These are phyloP conservation scores for Aureobasidium zeae DNA, from an alignment of 2,329 filamentous ascomycete species.

Conservation along the genomic window DNA sequence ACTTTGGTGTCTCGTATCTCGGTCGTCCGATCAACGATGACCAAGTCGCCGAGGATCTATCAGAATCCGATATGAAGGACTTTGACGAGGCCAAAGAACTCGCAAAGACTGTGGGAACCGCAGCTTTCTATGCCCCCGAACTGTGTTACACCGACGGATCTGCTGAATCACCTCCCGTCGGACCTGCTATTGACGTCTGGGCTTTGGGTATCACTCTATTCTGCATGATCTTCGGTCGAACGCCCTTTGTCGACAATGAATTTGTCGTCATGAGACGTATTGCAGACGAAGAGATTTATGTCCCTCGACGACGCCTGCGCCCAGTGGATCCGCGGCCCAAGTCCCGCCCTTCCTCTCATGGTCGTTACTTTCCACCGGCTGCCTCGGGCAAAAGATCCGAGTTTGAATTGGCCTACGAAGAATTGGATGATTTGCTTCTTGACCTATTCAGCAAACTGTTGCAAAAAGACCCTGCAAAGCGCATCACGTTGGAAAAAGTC, in stretches of 20 bases:
- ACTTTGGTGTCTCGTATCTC: conserved; percentile 97
- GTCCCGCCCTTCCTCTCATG: conserved; percentile 38
- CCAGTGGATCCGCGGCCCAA: conserved; percentile 48
- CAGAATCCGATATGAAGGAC: conserved; percentile 74
- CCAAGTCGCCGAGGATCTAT: conserved; percentile 57
- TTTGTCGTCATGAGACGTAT: conserved; percentile 88
- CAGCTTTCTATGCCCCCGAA: conserved; percentile 94
- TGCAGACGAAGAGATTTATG: conserved; percentile 83
- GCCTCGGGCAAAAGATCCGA: conserved; percentile 63
- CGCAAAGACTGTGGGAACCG: conserved; percentile 96
- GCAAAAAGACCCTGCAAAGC: conserved; percentile 77
- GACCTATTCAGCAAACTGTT: conserved; percentile 74
- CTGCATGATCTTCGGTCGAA: conserved; percentile 85
- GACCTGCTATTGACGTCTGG: conserved; percentile 94
- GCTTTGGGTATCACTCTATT: conserved; percentile 93
- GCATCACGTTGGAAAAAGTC: conserved; percentile 83
- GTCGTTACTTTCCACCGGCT: conserved; percentile 35
- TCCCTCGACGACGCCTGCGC: conserved; percentile 71
- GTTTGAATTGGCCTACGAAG: conserved; percentile 73
- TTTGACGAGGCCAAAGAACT: conserved; percentile 79
- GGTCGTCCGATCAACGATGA: conserved; percentile 80
- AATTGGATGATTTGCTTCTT: conserved; percentile 67
- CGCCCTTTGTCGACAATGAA: conserved; percentile 88
- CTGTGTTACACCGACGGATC: conserved; percentile 90
- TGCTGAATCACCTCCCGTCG: conserved; percentile 61